Evolutionary conservation across 495 filamentous ascomycete species (phyloP).

Genomic region (Hyaloscypha hepaticicola): DNA sequence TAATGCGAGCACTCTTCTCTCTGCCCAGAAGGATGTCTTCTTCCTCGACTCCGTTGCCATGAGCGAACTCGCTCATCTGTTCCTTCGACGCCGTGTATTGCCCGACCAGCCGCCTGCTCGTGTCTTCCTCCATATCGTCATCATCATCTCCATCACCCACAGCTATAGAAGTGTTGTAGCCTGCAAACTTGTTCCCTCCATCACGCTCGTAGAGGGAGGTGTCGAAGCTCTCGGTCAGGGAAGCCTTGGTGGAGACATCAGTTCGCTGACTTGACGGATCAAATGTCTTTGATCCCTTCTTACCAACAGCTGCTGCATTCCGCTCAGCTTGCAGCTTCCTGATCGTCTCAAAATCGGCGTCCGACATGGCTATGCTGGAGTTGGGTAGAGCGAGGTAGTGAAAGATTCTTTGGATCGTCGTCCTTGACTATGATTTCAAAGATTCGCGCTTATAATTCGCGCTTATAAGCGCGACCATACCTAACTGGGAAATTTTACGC

Average conservation of each 20-base stretch:
- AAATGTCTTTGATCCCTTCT: constrained; percentile 86
- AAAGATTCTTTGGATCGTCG: background rate
- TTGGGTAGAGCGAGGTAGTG: background rate
- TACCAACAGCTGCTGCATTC: constrained; percentile 76
- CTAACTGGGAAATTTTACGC: too few relatives aligned
- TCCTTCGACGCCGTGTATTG: constrained; percentile 93
- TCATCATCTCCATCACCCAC: constrained; percentile 80
- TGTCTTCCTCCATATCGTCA: constrained; percentile 78
- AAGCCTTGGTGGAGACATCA: constrained; percentile 90
- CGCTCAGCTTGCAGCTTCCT: constrained; percentile 87
- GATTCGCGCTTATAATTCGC: too few relatives aligned
- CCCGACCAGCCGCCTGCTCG: constrained; percentile 77
- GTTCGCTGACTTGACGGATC: constrained; percentile 84
- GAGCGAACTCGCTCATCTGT: constrained; percentile 93
- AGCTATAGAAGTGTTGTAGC: constrained; percentile 88
- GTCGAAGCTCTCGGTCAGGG: constrained; percentile 92
- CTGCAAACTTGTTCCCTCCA: constrained; percentile 78
- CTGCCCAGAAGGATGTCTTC: constrained; percentile 85
- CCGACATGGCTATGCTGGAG: constrained; percentile 45
- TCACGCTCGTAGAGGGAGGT: constrained; percentile 86
- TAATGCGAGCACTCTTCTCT: constrained; percentile 86
- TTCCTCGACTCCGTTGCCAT: constrained; percentile 80
- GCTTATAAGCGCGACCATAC: too few relatives aligned
- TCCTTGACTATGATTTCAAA: background rate
- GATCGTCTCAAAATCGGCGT: constrained; percentile 81